These are phyloP conservation scores for Alternaria atra DNA, from an alignment of 2,329 filamentous ascomycete genomes.

Conservation along the genomic window DNA sequence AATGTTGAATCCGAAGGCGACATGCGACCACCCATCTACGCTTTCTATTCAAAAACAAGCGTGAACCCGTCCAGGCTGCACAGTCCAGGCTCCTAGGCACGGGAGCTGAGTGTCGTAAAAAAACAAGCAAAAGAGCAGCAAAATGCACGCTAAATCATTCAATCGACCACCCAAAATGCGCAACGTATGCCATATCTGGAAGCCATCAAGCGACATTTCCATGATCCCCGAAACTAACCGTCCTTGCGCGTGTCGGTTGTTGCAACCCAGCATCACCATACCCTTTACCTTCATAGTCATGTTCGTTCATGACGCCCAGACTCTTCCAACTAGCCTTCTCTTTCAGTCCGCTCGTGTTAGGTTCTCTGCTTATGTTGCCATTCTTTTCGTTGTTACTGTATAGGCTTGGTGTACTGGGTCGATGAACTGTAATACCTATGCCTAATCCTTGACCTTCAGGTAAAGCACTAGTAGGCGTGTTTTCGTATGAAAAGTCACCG, in stretches of 20 bases:
- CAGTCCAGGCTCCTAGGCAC: not conserved
- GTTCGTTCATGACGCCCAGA: slow-evolving; percentile 3
- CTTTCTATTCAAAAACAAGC: not conserved
- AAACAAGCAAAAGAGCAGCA: not conserved
- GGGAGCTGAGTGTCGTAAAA: not conserved
- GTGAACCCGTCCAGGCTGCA: not conserved
- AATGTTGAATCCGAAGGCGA: not conserved
- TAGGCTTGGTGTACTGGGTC: slow-evolving; percentile 1
- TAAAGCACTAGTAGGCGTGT: slow-evolving; percentile 9
- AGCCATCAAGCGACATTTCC: not conserved
- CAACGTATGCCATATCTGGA: not conserved
- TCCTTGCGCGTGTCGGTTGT: slow-evolving; percentile 5
- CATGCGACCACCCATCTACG: not conserved
- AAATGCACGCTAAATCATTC: not conserved
- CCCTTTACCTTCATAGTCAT: slow-evolving; percentile 7
- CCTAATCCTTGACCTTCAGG: not conserved
- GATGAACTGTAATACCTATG: slow-evolving; percentile 3
- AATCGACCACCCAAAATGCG: not conserved
- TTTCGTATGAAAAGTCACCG: slow-evolving; percentile 16
- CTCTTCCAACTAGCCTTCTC: slow-evolving; percentile 5
- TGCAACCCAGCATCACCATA: not conserved
- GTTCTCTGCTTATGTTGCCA: not conserved
- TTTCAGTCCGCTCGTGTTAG: not conserved
- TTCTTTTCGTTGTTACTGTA: not conserved
- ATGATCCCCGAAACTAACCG: slow-evolving; percentile 5